Evolutionary conservation across 2,329 filamentous ascomycete genomes (phyloP).

Genomic region (Colletotrichum higginsianum): DNA sequence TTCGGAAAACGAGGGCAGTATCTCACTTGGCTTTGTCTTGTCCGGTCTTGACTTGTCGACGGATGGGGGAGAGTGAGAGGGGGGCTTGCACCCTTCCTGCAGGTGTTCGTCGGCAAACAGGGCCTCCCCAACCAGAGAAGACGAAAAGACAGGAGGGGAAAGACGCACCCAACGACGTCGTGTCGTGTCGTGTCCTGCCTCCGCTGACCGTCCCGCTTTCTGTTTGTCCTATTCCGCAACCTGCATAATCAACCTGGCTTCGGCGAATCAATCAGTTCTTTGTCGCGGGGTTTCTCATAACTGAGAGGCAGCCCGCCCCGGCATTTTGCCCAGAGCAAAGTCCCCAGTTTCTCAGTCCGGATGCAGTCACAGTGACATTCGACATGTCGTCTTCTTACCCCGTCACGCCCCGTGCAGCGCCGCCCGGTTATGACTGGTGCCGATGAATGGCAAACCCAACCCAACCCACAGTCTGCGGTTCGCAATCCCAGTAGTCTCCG

Average conservation of each 20-base stretch:
- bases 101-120: conserved; percentile 28
- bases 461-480: neutral
- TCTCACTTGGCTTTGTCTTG: conserved; percentile 9
- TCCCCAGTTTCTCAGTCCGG: neutral
- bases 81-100: conserved; percentile 32
- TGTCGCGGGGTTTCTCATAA: neutral
- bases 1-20: conserved; percentile 5
- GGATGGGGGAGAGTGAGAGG: neutral
- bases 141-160: neutral
- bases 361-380: conserved; percentile 4
- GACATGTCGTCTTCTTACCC: conserved; percentile 28
- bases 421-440: neutral
- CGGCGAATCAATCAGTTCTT: conserved; percentile 5
- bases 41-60: conserved; percentile 17
- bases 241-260: neutral
- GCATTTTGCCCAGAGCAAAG: conserved; percentile 6
- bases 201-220: conserved; percentile 15
- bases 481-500: neutral
- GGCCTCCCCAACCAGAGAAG: neutral
- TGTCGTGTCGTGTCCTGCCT: neutral
- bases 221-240: neutral
- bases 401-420: neutral
- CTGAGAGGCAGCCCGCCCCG: conserved; percentile 21
- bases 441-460: conserved; percentile 10
- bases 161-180: neutral